phyloP scores from a whole-genome alignment of 2,329 filamentous ascomycete genomes.

The Aspergillus niger region DNA sequence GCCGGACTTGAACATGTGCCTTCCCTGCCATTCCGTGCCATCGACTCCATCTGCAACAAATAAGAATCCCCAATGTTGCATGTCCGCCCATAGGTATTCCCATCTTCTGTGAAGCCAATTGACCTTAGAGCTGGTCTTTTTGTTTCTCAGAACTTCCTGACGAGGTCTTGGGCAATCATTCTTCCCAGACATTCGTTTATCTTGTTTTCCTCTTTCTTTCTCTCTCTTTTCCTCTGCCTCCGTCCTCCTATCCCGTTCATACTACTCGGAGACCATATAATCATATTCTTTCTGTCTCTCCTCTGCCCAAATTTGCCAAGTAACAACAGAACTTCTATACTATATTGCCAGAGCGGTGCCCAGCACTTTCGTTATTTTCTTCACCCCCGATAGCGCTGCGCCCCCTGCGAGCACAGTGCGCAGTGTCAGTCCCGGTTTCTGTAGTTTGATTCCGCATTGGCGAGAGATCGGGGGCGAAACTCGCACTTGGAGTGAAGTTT shows the following conservation, averaged over 20 bases:
- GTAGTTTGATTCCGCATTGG: not conserved
- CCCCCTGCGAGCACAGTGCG: not conserved
- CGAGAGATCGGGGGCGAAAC: not conserved
- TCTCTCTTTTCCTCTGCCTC: conserved; percentile 20
- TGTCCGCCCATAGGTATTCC: conserved; percentile 18
- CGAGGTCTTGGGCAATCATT: conserved; percentile 13
- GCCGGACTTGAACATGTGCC: conserved; percentile 26
- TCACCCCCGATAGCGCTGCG: not conserved
- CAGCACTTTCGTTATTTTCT: not conserved
- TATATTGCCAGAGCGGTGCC: not conserved
- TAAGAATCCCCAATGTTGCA: conserved; percentile 26
- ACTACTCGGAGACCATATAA: conserved; percentile 18
- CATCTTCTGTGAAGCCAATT: conserved; percentile 19
- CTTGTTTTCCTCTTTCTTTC: conserved; percentile 1
- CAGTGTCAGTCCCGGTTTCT: not conserved
- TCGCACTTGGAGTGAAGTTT: not conserved
- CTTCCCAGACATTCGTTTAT: conserved; percentile 30
- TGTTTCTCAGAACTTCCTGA: conserved; percentile 13
- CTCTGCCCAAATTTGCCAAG: conserved; percentile 4
- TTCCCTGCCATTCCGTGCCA: conserved; percentile 22
- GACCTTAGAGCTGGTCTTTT: conserved; percentile 13
- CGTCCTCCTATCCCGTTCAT: conserved; percentile 17
- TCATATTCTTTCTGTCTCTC: conserved; percentile 23
- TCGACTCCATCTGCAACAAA: conserved; percentile 22
- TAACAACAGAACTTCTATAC: not conserved